These are phyloP conservation scores for Amanita pseudoporphyria DNA, from an alignment of 768 basidiomycete species.

Conservation along the genomic window DNA sequence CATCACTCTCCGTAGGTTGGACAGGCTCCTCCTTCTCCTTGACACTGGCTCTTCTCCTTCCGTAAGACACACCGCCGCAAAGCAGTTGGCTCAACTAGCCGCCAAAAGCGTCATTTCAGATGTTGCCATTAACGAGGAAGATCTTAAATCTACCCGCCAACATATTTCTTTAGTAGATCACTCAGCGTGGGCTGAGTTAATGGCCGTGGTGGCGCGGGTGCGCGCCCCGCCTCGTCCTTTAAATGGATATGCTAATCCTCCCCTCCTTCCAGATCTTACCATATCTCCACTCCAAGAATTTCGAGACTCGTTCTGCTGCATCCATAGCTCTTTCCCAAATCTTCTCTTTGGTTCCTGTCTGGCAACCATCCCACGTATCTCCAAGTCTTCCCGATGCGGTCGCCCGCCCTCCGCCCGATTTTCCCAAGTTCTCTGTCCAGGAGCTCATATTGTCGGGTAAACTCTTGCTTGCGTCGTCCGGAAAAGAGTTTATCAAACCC, in stretches of 20 bases:
- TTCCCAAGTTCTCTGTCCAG: slow-evolving; percentile 66
- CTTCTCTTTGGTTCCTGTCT: slow-evolving; percentile 73
- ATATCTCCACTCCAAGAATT: slow-evolving; percentile 83
- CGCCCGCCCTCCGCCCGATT: slow-evolving; percentile 36
- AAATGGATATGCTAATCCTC: slow-evolving; percentile 5
- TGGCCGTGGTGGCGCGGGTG: slow-evolving; percentile 87
- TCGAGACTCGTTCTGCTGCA: slow-evolving; percentile 85
- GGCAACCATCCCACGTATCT: slow-evolving; percentile 35
- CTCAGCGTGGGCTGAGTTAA: slow-evolving; percentile 82
- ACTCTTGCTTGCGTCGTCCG: slow-evolving; percentile 83
- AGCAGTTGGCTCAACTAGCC: slow-evolving; percentile 89
- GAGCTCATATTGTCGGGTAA: slow-evolving; percentile 69
- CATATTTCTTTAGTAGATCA: slow-evolving; percentile 53
- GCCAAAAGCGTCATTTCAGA: slow-evolving; percentile 78
- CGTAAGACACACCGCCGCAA: slow-evolving; percentile 91
- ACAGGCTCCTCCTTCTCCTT: slow-evolving; percentile 91
- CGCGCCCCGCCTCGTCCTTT: slow-evolving; percentile 15
- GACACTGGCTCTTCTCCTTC: slow-evolving; percentile 90
- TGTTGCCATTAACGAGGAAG: slow-evolving; percentile 66
- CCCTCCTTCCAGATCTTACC: slow-evolving; percentile 63
- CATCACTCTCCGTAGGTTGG: slow-evolving; percentile 50
- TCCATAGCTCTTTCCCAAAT: slow-evolving; percentile 85
- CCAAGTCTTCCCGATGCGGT: slow-evolving; percentile 20
- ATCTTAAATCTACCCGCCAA: slow-evolving; percentile 55
- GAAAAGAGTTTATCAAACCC: slow-evolving; percentile 82